Percentiles rank a stretch among this genome's conserved stretches.
Evolutionary conservation across 2,329 filamentous ascomycete species (phyloP).

Genomic region (Exophiala alcalophila): DNA sequence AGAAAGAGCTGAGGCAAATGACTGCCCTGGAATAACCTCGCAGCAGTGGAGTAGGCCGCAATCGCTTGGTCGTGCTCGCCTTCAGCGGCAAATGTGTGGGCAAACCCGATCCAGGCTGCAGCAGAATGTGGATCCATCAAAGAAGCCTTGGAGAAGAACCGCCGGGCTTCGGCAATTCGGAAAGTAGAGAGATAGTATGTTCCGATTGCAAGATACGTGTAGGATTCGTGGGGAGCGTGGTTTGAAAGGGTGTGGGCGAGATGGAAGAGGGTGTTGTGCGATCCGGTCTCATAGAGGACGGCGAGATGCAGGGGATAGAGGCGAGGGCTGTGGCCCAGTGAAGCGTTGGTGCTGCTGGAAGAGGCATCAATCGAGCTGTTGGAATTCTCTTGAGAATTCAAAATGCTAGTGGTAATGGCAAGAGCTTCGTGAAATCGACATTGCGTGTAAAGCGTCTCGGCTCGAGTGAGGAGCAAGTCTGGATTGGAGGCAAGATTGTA

Average conservation of each 20-base stretch:
- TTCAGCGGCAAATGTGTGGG: slow-evolving; percentile 95
- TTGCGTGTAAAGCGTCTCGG: slow-evolving; percentile 89
- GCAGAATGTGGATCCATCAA: slow-evolving; percentile 98
- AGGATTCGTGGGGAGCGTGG: slow-evolving; percentile 83
- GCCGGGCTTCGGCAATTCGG: slow-evolving; percentile 86
- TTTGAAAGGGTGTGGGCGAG: slow-evolving; percentile 91
- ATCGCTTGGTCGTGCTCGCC: slow-evolving; percentile 98
- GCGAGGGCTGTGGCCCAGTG: slow-evolving; percentile 45
- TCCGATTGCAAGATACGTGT: slow-evolving; percentile 90
- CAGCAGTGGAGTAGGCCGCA: slow-evolving; percentile 93
- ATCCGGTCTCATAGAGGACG: slow-evolving; percentile 80
- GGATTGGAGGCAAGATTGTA: slow-evolving; percentile 84
- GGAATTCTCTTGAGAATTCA: slow-evolving; percentile 87
- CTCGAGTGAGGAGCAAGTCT: slow-evolving; percentile 83
- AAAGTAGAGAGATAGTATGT: slow-evolving; percentile 89
- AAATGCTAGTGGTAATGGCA: slow-evolving; percentile 75
- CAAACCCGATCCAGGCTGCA: slow-evolving; percentile 97
- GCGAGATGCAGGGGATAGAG: slow-evolving; percentile 90
- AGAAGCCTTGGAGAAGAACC: slow-evolving; percentile 95
- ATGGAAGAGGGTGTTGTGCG: slow-evolving; percentile 86
- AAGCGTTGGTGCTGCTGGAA: slow-evolving; percentile 29
- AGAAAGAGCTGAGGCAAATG: slow-evolving; percentile 94
- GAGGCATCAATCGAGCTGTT: slow-evolving; percentile 36
- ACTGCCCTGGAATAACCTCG: slow-evolving; percentile 91
- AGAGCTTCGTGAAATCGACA: slow-evolving; percentile 89